Evolutionary conservation across 148 eudicot species (phyloP).

Genomic region (Vaccinium corymbosum): DNA sequence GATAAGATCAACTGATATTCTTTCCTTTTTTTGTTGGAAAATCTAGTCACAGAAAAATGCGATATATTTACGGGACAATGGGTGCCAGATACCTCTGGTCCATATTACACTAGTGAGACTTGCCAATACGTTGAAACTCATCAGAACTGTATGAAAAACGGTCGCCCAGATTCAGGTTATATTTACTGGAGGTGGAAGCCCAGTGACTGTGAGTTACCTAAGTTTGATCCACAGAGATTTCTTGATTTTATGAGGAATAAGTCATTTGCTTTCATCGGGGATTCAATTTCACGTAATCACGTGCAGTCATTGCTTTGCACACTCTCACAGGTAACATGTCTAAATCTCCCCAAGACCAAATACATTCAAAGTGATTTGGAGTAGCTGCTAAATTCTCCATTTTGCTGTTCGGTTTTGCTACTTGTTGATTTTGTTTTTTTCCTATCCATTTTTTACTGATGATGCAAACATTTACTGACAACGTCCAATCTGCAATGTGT

Average conservation of each 20-base stretch:
- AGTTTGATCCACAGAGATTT: slow-evolving; percentile 50
- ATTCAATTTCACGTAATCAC: slow-evolving; percentile 83
- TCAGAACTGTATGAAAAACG: slow-evolving; percentile 83
- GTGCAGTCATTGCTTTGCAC: slow-evolving; percentile 78
- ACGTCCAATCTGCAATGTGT: not conserved
- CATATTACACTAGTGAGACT: slow-evolving; percentile 53
- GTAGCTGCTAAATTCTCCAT: not conserved
- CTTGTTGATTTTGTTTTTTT: not conserved
- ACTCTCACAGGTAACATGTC: slow-evolving; percentile 60
- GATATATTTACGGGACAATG: slow-evolving; percentile 73
- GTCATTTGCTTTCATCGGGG: slow-evolving; percentile 77
- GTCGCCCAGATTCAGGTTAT: slow-evolving; percentile 70
- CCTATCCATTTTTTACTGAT: not conserved
- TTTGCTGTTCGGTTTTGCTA: not conserved
- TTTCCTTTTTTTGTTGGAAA: not conserved
- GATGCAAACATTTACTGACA: not conserved
- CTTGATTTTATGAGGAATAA: slow-evolving; percentile 60
- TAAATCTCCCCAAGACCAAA: not conserved
- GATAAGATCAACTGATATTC: not conserved
- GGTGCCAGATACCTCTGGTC: slow-evolving; percentile 52
- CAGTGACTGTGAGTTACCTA: slow-evolving; percentile 49
- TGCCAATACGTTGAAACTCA: slow-evolving; percentile 55
- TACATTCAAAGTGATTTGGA: not conserved
- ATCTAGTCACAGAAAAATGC: slow-evolving; percentile 41
- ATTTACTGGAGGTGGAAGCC: slow-evolving; percentile 84